A percentile compares a stretch with the other conserved stretches of the same genome.
These are phyloP conservation scores for Cyphellophora europaea DNA, from an alignment of 2,329 filamentous ascomycete genomes.

Conservation along the genomic window DNA sequence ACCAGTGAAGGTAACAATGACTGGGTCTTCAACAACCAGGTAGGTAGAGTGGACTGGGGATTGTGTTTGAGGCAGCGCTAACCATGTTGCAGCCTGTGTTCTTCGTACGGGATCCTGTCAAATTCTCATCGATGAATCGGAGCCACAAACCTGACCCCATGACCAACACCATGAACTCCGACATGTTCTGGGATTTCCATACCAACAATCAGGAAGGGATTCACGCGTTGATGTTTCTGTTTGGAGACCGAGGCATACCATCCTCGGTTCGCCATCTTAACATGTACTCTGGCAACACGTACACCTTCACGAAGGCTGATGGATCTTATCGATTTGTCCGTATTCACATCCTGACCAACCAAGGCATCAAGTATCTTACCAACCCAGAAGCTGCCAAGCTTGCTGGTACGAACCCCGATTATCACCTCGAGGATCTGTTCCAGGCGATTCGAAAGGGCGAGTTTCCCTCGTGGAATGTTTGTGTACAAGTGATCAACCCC, in stretches of 20 bases:
- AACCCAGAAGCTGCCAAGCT: slow-evolving; percentile 48
- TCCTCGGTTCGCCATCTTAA: slow-evolving; percentile 59
- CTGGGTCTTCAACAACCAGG: slow-evolving; percentile 35
- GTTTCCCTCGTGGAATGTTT: slow-evolving; percentile 54
- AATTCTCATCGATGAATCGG: slow-evolving; percentile 66
- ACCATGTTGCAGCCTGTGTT: slow-evolving; percentile 47
- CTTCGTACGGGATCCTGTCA: slow-evolving; percentile 62
- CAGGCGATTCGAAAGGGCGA: slow-evolving; percentile 53
- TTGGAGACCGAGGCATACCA: slow-evolving; percentile 57
- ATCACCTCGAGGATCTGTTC: slow-evolving; percentile 55
- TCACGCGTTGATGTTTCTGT: slow-evolving; percentile 45
- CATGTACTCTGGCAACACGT: slow-evolving; percentile 57
- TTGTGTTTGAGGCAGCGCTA: background rate
- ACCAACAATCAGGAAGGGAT: slow-evolving; percentile 29
- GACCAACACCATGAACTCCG: slow-evolving; percentile 60
- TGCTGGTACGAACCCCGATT: slow-evolving; percentile 51
- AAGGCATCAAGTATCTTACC: slow-evolving; percentile 52
- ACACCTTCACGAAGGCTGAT: slow-evolving; percentile 57
- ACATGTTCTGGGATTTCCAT: slow-evolving; percentile 60
- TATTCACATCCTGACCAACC: slow-evolving; percentile 54
- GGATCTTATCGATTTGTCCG: slow-evolving; percentile 58
- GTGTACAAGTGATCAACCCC: slow-evolving; percentile 54
- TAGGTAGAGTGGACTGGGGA: slow-evolving; percentile 8
- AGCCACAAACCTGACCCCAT: slow-evolving; percentile 66
- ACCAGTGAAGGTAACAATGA: slow-evolving; percentile 45